Evolutionary conservation across 306 rosid species (phyloP).

Genomic region (Ammopiptanthus mongolicus): DNA sequence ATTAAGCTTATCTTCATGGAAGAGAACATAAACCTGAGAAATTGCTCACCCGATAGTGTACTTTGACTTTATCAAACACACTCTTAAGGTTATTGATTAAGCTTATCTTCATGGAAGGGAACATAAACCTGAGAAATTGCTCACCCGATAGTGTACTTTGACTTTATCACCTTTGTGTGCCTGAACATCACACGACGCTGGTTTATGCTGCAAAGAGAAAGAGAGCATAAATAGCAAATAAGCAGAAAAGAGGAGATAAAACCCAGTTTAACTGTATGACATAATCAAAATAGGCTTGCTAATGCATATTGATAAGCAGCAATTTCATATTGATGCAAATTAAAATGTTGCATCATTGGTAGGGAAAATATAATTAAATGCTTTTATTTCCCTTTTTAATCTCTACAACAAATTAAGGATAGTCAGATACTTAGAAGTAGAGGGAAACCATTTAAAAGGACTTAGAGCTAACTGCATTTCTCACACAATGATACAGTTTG

Average conservation of each 20-base stretch:
- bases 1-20: background rate
- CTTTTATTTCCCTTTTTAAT: background rate
- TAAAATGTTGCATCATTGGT: background rate
- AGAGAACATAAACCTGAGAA: slow-evolving; percentile 12
- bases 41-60: slow-evolving; percentile 80
- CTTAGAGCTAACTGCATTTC: too few species aligned
- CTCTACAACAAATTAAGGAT: background rate
- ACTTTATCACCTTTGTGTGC: slow-evolving; percentile 92
- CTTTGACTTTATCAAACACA: slow-evolving; percentile 48
- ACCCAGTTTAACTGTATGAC: background rate
- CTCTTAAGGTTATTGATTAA: background rate
- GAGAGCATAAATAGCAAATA: background rate
- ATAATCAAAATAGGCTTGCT: background rate
- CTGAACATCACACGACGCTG: slow-evolving; percentile 71
- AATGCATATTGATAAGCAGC: background rate
- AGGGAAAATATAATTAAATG: background rate
- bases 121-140: slow-evolving; percentile 25
- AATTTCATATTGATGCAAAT: background rate
- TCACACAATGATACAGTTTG: too few species aligned
- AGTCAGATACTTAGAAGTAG: too few species aligned
- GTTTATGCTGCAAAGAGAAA: slow-evolving; percentile 63
- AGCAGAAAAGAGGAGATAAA: slow-evolving; percentile 3
- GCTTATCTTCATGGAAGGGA: background rate
- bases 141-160: slow-evolving; percentile 92
- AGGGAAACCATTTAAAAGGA: too few species aligned